Evolutionary conservation across 140 eudicot genomes (phyloP).

Genomic region (Senecio squalidus): DNA sequence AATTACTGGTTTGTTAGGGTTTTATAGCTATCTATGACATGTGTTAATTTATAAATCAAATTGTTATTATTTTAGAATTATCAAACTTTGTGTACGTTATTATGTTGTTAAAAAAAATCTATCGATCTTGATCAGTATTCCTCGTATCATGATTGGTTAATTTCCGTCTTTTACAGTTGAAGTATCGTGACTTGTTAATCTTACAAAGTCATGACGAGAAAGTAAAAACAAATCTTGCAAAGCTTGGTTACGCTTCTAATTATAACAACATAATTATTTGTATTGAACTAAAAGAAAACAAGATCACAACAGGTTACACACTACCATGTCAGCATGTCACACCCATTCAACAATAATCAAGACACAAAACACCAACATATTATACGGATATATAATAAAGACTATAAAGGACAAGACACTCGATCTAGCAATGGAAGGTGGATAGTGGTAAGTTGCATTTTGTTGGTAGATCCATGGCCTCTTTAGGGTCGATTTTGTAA

Average conservation of each 20-base stretch:
- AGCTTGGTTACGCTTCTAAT: no score
- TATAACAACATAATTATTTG: neutral
- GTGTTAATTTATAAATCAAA: no score
- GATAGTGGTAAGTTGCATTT: slow-evolving; percentile 46
- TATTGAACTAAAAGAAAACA: neutral
- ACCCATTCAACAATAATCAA: slow-evolving; percentile 9
- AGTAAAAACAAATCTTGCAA: neutral
- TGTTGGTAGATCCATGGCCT: slow-evolving; percentile 40
- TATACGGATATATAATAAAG: neutral
- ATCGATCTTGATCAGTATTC: no score
- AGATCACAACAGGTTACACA: slow-evolving; percentile 16
- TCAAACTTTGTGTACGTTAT: no score
- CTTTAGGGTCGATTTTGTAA: slow-evolving; percentile 42
- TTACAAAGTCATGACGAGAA: neutral
- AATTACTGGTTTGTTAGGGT: no score
- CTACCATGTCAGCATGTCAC: neutral
- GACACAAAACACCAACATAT: slow-evolving; percentile 1
- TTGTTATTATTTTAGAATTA: no score
- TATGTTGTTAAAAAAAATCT: no score
- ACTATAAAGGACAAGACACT: neutral
- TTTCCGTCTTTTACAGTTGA: no score
- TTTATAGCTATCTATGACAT: no score
- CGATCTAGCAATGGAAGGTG: slow-evolving; percentile 35
- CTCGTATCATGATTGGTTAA: no score
- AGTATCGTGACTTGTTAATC: no score